Percentiles rank a stretch among this genome's conserved stretches.
Conservation (phyloP, 2,329 filamentous ascomycete species). For the Phoma sp. region DNA sequence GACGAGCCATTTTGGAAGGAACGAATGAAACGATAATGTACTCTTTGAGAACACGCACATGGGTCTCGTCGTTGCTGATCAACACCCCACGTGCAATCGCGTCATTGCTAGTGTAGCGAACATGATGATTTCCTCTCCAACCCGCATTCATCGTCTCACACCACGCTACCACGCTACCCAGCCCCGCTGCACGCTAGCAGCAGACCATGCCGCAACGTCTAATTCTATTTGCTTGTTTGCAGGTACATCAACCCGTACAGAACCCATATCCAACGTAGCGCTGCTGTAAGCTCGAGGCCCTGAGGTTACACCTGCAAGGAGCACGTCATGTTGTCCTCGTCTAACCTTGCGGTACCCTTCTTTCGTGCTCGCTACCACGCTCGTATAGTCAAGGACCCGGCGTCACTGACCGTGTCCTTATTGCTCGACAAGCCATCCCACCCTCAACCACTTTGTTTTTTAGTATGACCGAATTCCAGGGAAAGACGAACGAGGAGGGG, state of each 20-base stretch:
- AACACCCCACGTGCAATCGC: slow-evolving; percentile 12
- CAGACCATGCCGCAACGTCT: not conserved
- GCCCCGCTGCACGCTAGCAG: not conserved
- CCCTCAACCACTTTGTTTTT: not conserved
- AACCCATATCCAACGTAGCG: not conserved
- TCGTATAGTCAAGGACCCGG: not conserved
- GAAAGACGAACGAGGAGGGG: slow-evolving; percentile 3
- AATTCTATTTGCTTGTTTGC: slow-evolving; percentile 1
- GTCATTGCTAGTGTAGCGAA: slow-evolving; percentile 9
- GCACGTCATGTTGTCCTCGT: slow-evolving; percentile 8
- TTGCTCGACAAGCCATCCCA: not conserved
- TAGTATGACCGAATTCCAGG: slow-evolving; percentile 8
- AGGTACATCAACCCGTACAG: not conserved
- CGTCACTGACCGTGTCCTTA: not conserved
- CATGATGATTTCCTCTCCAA: not conserved
- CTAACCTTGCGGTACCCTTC: not conserved
- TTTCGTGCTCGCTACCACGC: not conserved
- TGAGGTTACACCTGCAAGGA: slow-evolving; percentile 6
- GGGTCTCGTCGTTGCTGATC: not conserved
- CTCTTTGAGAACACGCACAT: not conserved
- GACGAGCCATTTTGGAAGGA: slow-evolving; percentile 7
- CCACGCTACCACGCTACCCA: not conserved
- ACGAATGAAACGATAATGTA: slow-evolving; percentile 14
- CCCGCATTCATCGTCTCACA: not conserved
- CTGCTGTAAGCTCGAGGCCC: not conserved